Evolutionary conservation across 1,139 yeast genomes (phyloP), one percentile per base, ranked within the genome.

Genomic region (Casaregolazyma lundiana): DNA sequence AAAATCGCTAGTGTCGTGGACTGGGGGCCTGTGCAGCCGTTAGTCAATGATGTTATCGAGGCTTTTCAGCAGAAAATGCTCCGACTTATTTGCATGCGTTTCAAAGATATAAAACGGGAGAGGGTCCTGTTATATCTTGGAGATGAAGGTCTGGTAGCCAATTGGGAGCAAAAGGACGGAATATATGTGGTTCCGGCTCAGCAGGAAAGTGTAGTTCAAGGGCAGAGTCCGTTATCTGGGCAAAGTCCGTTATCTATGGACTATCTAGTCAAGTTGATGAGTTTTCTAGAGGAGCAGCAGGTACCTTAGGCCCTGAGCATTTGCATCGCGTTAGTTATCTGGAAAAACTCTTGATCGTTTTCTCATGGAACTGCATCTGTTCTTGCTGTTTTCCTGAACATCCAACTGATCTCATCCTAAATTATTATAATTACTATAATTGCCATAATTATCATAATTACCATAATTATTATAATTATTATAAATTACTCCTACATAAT

Each of bases 41-140:
- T 40, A 18, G 43, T 40, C 7, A 19, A 18, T 15, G 20, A 32
- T n/a, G 21, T 32, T 17, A 35, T 40, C 11, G 6, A 29, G 15
- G 22, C 22, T 3, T 32, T 40, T 19, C 43, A 32, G 20, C 36
- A 40, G 36, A 13, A 22, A 9, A 35, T 40, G 19, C 26, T 30
- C 9, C 37, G 34, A 13, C 30, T 40, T 11, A 40, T 40, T 22
- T 40, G 43, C 37, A 30, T 29, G 20, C 17, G 37, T 11, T 40
- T 21, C 26, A 30, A 13, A n/a, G 36, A 40, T 19, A 40, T 40
- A 3, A 32, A 30, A 30, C n/a, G 35, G 8, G 20, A 40, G 15
- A n/a, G 37, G 13, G 43, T 37, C 7, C 20, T 40, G 8, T 18
- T 11, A 24, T 40, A 30, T 20, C 18, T 40, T 7, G 43, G 43